Conservation (phyloP, 306 rosid genomes). For the Mimosa bimucronata region DNA sequence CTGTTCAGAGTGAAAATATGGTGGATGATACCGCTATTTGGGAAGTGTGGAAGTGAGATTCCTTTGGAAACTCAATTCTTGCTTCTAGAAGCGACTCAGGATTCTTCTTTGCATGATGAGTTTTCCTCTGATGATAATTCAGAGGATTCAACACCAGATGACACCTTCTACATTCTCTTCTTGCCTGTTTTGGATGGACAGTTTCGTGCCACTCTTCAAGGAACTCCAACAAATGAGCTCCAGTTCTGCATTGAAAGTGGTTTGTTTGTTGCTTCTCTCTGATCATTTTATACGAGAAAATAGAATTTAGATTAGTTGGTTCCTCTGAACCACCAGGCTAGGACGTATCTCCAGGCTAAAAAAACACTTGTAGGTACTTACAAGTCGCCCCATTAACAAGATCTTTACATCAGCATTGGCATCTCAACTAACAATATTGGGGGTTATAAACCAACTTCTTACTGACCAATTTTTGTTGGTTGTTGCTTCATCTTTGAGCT, state of each 20-base stretch:
- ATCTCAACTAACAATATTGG: no score
- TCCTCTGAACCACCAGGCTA: no score
- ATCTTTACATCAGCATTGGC: background rate
- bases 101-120: constrained; percentile 42
- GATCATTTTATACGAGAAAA: no score
- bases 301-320: no score
- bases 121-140: constrained; percentile 47
- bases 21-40: constrained; percentile 81
- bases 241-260: constrained; percentile 77
- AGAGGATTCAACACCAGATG: constrained; percentile 24
- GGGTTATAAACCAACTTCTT: no score
- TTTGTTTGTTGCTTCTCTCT: constrained; percentile 39
- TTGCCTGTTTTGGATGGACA: constrained; percentile 75
- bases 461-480: no score
- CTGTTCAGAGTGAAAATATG: constrained; percentile 70
- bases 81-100: constrained; percentile 62
- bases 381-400: no score
- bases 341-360: no score
- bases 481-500: background rate
- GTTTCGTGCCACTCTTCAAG: constrained; percentile 70
- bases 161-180: constrained; percentile 56
- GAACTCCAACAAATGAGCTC: constrained; percentile 60
- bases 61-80: constrained; percentile 78
- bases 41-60: constrained; percentile 60
- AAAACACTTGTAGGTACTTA: no score